phyloP scores from a whole-genome alignment of 2,329 filamentous ascomycete species.

The Byssothecium circinans region DNA sequence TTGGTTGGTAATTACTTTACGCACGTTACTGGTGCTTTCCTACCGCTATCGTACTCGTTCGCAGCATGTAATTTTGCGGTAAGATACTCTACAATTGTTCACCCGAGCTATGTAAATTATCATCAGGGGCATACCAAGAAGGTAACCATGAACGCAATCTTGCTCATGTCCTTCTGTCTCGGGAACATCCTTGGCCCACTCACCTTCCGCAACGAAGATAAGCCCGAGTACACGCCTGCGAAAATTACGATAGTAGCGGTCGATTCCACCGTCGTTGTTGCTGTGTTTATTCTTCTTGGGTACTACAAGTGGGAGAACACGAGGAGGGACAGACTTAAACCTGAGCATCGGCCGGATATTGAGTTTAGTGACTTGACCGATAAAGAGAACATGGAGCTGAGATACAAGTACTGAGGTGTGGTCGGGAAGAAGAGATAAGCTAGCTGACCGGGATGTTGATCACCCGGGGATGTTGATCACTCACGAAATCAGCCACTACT shows the following conservation, averaged over 20 bases:
- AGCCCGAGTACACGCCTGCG: slow-evolving; percentile 44
- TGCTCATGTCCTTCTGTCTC: slow-evolving; percentile 40
- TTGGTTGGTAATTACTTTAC: slow-evolving; percentile 26
- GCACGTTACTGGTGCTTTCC: slow-evolving; percentile 17
- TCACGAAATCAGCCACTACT: no score
- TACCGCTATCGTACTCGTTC: slow-evolving; percentile 22
- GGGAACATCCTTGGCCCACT: slow-evolving; percentile 46
- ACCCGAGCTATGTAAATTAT: slow-evolving; percentile 4
- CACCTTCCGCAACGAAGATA: slow-evolving; percentile 44
- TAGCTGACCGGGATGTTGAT: no score
- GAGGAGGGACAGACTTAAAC: slow-evolving; percentile 5
- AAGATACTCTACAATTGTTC: neutral
- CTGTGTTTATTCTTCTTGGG: slow-evolving; percentile 19
- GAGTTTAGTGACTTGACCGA: slow-evolving; percentile 58
- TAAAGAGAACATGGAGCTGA: slow-evolving; percentile 57
- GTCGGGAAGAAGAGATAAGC: slow-evolving; percentile 51
- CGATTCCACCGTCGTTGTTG: slow-evolving; percentile 30
- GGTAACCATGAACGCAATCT: slow-evolving; percentile 39
- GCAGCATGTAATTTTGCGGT: slow-evolving; percentile 19
- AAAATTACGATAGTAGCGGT: slow-evolving; percentile 47
- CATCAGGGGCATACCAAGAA: slow-evolving; percentile 42
- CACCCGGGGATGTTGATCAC: no score
- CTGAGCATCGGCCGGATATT: slow-evolving; percentile 8
- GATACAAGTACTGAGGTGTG: slow-evolving; percentile 46
- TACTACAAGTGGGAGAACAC: slow-evolving; percentile 23